phyloP scores from a whole-genome alignment of 176 grass and related monocot species.

The Oryza glumipatula region DNA sequence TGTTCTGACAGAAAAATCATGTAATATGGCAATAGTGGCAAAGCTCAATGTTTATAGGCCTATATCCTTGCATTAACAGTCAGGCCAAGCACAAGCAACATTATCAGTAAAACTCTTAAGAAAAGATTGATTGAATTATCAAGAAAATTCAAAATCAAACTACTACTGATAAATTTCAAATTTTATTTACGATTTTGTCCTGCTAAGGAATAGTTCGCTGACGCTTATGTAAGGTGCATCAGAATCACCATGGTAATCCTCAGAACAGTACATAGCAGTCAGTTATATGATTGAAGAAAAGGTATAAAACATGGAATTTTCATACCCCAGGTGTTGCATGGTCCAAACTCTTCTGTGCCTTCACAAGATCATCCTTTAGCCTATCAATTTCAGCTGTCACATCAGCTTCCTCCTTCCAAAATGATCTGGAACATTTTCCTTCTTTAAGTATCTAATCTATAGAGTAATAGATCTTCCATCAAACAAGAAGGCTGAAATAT shows the following conservation, averaged over 20 bases:
- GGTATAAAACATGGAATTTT: slow-evolving; percentile 10
- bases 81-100: not conserved
- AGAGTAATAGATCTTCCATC: slow-evolving; percentile 20
- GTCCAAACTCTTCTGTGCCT: slow-evolving; percentile 90
- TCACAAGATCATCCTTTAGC: slow-evolving; percentile 75
- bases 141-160: not conserved
- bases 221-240: slow-evolving; percentile 14
- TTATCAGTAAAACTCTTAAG: not conserved
- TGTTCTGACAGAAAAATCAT: slow-evolving; percentile 19
- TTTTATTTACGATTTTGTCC: slow-evolving; percentile 7
- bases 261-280: not conserved
- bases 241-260: slow-evolving; percentile 21
- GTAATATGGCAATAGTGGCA: slow-evolving; percentile 9
- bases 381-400: slow-evolving; percentile 79
- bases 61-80: not conserved
- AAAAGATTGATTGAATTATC: not conserved
- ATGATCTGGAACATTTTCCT: slow-evolving; percentile 67
- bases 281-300: slow-evolving; percentile 30
- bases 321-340: slow-evolving; percentile 90
- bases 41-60: not conserved
- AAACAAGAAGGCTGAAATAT: slow-evolving; percentile 31
- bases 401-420: slow-evolving; percentile 86
- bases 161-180: not conserved
- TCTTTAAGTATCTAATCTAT: slow-evolving; percentile 38
- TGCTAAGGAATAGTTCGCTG: slow-evolving; percentile 21